Evolutionary conservation across 179 eudicot genomes (phyloP).

Genomic region (Beta lomatogona): DNA sequence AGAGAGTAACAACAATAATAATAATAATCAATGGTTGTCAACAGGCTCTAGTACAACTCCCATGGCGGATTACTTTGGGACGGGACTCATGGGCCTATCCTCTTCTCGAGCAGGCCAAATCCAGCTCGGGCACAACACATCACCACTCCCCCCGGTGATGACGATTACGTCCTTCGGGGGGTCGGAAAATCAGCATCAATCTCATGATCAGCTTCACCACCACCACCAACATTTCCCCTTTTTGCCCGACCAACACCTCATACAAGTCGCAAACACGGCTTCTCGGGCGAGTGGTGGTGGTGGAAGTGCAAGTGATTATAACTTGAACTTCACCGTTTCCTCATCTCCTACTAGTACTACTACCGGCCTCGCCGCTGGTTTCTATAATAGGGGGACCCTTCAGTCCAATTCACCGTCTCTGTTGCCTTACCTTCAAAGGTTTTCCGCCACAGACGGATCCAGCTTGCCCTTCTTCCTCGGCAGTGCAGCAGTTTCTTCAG

Average conservation of each 20-base stretch:
- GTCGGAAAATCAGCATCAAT: constrained; percentile 24
- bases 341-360: constrained; percentile 34
- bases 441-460: constrained; percentile 55
- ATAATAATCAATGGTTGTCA: constrained; percentile 34
- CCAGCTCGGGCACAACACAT: constrained; percentile 37
- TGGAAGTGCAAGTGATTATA: constrained; percentile 40
- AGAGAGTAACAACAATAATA: neutral
- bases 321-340: constrained; percentile 71
- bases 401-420: constrained; percentile 93
- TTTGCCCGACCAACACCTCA: constrained; percentile 43
- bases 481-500: constrained; percentile 41
- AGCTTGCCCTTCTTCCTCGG: constrained; percentile 60
- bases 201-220: constrained; percentile 13
- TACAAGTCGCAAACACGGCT: constrained; percentile 19
- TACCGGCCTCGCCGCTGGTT: constrained; percentile 49
- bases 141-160: constrained; percentile 40
- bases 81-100: constrained; percentile 36
- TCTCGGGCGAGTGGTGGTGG: constrained; percentile 3
- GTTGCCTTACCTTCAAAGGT: constrained; percentile 66
- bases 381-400: constrained; percentile 98
- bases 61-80: constrained; percentile 61
- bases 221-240: constrained; percentile 52
- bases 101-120: constrained; percentile 28
- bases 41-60: constrained; percentile 33
- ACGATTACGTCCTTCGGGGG: constrained; percentile 40